Base-by-base conservation (phyloP, 139 green algal species). In the Asterochloris sp. region DNA sequence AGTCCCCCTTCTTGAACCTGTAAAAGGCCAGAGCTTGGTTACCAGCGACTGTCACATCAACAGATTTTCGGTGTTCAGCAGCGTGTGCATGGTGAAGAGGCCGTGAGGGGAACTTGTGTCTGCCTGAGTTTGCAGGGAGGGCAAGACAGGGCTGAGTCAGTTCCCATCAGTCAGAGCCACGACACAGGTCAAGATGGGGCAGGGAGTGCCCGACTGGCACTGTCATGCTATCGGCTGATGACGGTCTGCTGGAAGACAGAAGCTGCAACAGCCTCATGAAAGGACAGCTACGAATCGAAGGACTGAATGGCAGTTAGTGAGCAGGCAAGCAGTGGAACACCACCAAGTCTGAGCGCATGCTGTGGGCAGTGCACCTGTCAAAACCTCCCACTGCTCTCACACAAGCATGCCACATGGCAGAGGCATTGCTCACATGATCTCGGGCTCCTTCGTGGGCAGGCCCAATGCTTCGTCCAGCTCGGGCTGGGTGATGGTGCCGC, bases 401-500 rank as follows among this genome's bases (percentile, higher is more conserved):
- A 17, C 77, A 74, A 26, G 13, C 16, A 81, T 26, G 63, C 81
- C 69, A 29, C 66, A 14, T 0, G 16, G 17, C 27, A 38, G 6
- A 78, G 54, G 19, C 27, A 64, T 27, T 61, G 61, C 74, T 16
- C 47, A 85, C 83, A 29, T 84, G 60, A 82, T 74, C 1, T 38
- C 84, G 23, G 75, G 80, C 54, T 84, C 68, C 69, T 81, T 29
- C 27, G 64, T 73, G 15, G 63, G 28, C 0, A 38, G 54, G 38
- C 88, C 88, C 26, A 89, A 76, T 19, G 74, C 76, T 11, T 62
- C 73, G 17, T 91, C 85, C 47, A 89, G 78, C 79, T 91, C 88
- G 13, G 26, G 66, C 13, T 79, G 80, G 0, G 76, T 85, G 27
- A 91, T 74, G 14, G 63, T 85, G 24, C 84, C 82, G 4, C 84